Percentiles rank a stretch among this genome's conserved stretches.
phyloP scores from a whole-genome alignment of 2,329 filamentous ascomycete species.

The Pseudocercospora ulei region DNA sequence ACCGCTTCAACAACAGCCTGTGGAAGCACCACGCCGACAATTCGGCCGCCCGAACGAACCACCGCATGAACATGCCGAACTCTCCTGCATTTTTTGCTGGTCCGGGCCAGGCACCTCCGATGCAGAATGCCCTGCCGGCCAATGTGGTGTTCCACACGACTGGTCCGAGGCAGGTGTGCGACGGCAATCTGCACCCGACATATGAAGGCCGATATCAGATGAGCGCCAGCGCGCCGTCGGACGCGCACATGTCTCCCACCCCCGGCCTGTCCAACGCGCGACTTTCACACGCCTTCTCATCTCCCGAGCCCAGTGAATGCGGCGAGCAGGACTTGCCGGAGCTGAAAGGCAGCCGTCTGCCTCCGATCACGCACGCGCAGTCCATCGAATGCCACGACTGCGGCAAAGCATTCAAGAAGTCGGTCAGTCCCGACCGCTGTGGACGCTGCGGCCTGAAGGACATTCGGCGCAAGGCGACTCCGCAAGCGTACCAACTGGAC shows the following conservation, averaged over 20 bases:
- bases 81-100: neutral
- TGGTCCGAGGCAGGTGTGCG: constrained; percentile 6
- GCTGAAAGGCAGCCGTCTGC: neutral
- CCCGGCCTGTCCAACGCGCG: neutral
- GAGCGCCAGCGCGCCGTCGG: neutral
- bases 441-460: constrained; percentile 18
- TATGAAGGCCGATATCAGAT: constrained; percentile 3
- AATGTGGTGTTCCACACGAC: neutral
- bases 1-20: neutral
- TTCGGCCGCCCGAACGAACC: neutral
- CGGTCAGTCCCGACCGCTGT: constrained; percentile 14
- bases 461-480: constrained; percentile 14
- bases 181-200: constrained; percentile 7
- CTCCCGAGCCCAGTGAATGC: constrained; percentile 6
- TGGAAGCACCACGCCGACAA: neutral
- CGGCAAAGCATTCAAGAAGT: constrained; percentile 10
- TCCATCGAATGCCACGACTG: constrained; percentile 12
- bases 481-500: constrained; percentile 13
- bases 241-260: neutral
- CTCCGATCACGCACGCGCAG: constrained; percentile 2
- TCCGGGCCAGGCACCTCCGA: too few relatives aligned
- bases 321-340: neutral
- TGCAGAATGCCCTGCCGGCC: neutral
- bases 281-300: neutral
- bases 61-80: neutral